Evolutionary conservation across 2,329 filamentous ascomycete species (phyloP).

Genomic region (Fusarium setosum): DNA sequence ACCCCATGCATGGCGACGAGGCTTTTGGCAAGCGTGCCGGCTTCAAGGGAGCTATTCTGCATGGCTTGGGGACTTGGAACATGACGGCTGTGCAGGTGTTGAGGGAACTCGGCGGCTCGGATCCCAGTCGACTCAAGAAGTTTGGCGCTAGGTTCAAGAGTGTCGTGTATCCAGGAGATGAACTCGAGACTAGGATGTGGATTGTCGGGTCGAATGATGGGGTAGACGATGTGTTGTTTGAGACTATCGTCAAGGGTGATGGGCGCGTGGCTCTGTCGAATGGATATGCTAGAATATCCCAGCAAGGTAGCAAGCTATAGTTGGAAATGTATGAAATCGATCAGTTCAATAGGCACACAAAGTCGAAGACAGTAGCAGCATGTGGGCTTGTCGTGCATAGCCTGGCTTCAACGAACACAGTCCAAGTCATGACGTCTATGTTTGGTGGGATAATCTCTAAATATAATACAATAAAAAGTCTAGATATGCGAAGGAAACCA

Average conservation of each 20-base stretch:
- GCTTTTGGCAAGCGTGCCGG: slow-evolving; percentile 54
- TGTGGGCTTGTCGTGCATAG: too few relatives aligned
- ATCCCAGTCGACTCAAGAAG: slow-evolving; percentile 53
- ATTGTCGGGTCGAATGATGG: slow-evolving; percentile 46
- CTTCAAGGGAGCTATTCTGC: slow-evolving; percentile 58
- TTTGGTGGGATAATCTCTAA: too few relatives aligned
- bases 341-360: too few relatives aligned
- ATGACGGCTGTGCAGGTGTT: slow-evolving; percentile 57
- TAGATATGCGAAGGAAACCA: slow-evolving; percentile 45
- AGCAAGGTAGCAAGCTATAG: slow-evolving; percentile 44
- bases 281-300: slow-evolving; percentile 47
- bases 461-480: background rate
- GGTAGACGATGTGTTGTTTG: slow-evolving; percentile 51
- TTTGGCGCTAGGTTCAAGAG: slow-evolving; percentile 59
- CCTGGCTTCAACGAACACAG: too few relatives aligned
- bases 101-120: slow-evolving; percentile 52
- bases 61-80: slow-evolving; percentile 61
- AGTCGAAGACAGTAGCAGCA: too few relatives aligned
- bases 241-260: slow-evolving; percentile 53
- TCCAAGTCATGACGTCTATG: too few relatives aligned
- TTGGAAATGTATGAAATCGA: background rate
- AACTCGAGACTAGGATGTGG: slow-evolving; percentile 57
- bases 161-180: slow-evolving; percentile 59
- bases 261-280: slow-evolving; percentile 52
- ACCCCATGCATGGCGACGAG: slow-evolving; percentile 59